A percentile compares a stretch with the other conserved stretches of the same genome.
phyloP scores from a whole-genome alignment of 805 yeast genomes.

The Suhomyces prunicola region DNA sequence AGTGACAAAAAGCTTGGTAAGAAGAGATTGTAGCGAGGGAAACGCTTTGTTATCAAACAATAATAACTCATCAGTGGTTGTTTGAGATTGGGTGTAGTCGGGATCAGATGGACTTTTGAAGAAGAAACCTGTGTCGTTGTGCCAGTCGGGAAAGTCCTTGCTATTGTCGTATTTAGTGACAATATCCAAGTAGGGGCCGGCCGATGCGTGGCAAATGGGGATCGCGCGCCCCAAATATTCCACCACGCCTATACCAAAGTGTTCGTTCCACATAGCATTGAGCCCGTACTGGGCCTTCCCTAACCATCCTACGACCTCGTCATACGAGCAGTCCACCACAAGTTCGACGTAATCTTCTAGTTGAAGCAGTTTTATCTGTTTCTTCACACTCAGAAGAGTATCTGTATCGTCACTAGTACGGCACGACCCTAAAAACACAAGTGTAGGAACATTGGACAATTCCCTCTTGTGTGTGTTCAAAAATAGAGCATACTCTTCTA shows the following conservation, averaged over 20 bases:
- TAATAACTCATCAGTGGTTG: background rate
- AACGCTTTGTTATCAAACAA: conserved; percentile 14
- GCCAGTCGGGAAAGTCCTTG: conserved; percentile 15
- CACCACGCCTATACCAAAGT: conserved; percentile 95
- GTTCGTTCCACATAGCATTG: conserved; percentile 99
- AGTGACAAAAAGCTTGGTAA: conserved; percentile 42
- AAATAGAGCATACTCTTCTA: conserved; percentile 61
- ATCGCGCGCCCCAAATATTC: conserved; percentile 81
- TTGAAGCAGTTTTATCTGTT: conserved; percentile 31
- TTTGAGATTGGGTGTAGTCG: conserved; percentile 40
- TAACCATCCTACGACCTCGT: conserved; percentile 53
- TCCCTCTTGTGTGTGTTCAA: conserved; percentile 24
- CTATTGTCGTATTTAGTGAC: conserved; percentile 35
- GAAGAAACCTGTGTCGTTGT: conserved; percentile 69
- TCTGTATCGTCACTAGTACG: conserved; percentile 64
- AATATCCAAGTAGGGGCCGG: conserved; percentile 90
- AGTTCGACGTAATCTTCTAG: conserved; percentile 46
- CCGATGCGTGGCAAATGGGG: conserved; percentile 91
- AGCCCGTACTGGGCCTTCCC: conserved; percentile 66
- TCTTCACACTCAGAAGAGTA: conserved; percentile 50
- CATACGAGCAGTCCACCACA: conserved; percentile 71
- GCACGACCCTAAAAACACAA: conserved; percentile 82
- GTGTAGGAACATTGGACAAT: conserved; percentile 41
- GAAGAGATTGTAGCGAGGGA: conserved; percentile 49
- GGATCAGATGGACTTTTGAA: conserved; percentile 73